phyloP scores from a whole-genome alignment of 2,329 filamentous ascomycete genomes.

The Pseudogymnoascus sp. region DNA sequence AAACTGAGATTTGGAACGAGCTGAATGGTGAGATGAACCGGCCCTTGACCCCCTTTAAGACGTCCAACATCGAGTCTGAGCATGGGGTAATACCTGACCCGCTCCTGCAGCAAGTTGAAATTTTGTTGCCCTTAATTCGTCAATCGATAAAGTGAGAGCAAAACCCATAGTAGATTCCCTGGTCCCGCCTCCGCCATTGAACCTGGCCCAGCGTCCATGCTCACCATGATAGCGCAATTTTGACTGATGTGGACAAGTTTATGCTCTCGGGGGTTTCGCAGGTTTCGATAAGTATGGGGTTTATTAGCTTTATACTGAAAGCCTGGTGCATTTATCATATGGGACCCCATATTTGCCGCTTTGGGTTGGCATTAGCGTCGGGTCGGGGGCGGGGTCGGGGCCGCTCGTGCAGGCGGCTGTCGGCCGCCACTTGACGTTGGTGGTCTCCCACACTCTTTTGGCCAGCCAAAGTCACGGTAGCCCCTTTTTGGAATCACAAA shows the following conservation, averaged over 20 bases:
- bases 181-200: not conserved
- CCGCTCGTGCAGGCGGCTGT: not conserved
- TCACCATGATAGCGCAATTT: not conserved
- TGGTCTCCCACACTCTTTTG: not conserved
- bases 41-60: no score
- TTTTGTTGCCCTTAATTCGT: not conserved
- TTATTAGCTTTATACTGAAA: not conserved
- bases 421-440: not conserved
- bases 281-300: not conserved
- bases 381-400: not conserved
- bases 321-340: not conserved
- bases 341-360: not conserved
- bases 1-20: not conserved
- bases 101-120: not conserved
- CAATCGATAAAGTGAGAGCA: not conserved
- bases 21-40: not conserved
- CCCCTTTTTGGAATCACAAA: not conserved
- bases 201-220: not conserved
- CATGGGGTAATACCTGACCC: not conserved
- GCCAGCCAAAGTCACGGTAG: not conserved
- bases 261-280: not conserved
- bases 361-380: not conserved
- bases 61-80: not conserved
- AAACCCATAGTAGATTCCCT: not conserved
- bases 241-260: not conserved